Evolutionary conservation across 176 grass and related monocot species (phyloP), one percentile per base, ranked within the genome.

Genomic region (Eleusine indica): DNA sequence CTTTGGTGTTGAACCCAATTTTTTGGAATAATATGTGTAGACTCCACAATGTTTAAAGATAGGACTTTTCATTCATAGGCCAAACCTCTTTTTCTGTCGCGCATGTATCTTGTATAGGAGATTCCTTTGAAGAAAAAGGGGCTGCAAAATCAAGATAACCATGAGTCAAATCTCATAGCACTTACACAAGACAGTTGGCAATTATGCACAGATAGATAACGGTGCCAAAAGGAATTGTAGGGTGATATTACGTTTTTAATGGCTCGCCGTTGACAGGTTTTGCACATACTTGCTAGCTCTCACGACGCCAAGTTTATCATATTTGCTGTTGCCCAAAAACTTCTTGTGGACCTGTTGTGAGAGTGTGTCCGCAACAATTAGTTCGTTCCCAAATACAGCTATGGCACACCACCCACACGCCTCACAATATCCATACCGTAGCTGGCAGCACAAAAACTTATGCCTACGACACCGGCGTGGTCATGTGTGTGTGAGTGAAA

Each of bases 91-190:
- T 90, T 96, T 95, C 21, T 69, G 86, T 75, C 89, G 94, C 60
- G 96, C 93, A 28, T 92, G 87, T 71, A 93, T 94, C 86, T 96
- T 99, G 91, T 99, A 99, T 73, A 86, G 89, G 42, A 99, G 90
- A 62, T 83, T 92, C 92, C 96, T 94, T 85, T 95, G 93, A 87
- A 96, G 86, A 90, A 99, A 96, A 82, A 62, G 78, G 9, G 96
- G 93, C 96, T 99, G 87, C 74, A 91, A 54, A 81, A 88, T 71
- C 49, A 28, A 76, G 38, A 48, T 10, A 66, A 66, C 4, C 53
- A 58, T 78, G 38, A 76, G 83, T 86, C 49, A 42, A n/a, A 83
- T 74, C 73, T 61, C 80, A 80, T 69, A 76, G 48, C 77, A 85
- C 56, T 76, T 71, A 25, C 42, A 85, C 8, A 14, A 73, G 39